These are phyloP conservation scores for Rhipidocladum racemiflorum DNA, from an alignment of 176 grass and related monocot species.

Conservation along the genomic window DNA sequence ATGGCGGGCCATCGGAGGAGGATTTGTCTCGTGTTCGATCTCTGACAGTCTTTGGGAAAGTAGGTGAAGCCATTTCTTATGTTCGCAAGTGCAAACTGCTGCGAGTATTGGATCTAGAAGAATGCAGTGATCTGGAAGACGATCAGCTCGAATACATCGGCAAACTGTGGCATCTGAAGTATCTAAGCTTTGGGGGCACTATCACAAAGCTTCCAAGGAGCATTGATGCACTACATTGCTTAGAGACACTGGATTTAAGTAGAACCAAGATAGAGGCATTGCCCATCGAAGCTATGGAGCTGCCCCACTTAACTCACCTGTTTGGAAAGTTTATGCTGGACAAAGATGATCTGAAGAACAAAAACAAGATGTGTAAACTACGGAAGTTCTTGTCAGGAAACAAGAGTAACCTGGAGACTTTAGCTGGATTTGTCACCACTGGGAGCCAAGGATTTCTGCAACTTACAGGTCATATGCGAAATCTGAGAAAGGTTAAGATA, in stretches of 20 bases:
- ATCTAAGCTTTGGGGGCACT: constrained; percentile 7
- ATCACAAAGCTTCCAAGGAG: constrained; percentile 1
- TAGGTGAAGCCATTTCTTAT: constrained; percentile 1
- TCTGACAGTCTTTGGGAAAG: constrained; percentile 20
- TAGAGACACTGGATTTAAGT: constrained; percentile 37
- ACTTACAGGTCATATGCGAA: constrained; percentile 3
- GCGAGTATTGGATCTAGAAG: constrained; percentile 20
- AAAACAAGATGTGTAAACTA: not conserved
- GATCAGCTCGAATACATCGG: constrained; percentile 15
- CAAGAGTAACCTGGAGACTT: constrained; percentile 30
- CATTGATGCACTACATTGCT: constrained; percentile 12
- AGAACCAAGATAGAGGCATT: constrained; percentile 14
- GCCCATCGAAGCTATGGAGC: not conserved
- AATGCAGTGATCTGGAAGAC: constrained; percentile 2
- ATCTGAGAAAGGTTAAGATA: constrained; percentile 30
- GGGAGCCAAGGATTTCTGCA: not conserved
- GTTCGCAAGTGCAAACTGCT: constrained; percentile 2
- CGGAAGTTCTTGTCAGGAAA: constrained; percentile 1
- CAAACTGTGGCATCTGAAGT: constrained; percentile 22
- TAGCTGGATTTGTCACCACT: constrained; percentile 15
- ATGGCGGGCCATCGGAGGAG: not conserved
- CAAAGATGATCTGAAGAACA: constrained; percentile 11
- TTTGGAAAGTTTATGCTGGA: constrained; percentile 37
- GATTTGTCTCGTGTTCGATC: constrained; percentile 34
- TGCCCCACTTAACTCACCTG: constrained; percentile 30